Percentiles rank a stretch among this genome's conserved stretches.
Conservation (phyloP, 352 stramenopile genomes). For the Globisporangium acanthophoron region DNA sequence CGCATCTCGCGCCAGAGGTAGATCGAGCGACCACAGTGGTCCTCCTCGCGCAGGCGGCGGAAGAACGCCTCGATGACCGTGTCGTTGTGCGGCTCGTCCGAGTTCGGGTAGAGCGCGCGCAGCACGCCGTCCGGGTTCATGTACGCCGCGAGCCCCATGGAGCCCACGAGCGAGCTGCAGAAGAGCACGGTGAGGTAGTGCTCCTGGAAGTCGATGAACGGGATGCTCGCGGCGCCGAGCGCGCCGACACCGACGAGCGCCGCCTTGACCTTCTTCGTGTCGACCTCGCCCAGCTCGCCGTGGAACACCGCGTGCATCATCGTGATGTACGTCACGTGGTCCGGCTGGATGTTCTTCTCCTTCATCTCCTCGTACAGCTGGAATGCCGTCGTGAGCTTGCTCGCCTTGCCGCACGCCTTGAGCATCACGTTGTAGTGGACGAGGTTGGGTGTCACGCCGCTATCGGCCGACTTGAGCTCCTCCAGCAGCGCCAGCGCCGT, state of each 20-base stretch:
- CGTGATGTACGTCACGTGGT: slow-evolving; percentile 79
- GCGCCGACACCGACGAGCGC: slow-evolving; percentile 50
- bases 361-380: slow-evolving; percentile 87
- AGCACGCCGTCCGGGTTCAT: slow-evolving; percentile 82
- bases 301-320: slow-evolving; percentile 88
- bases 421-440: slow-evolving; percentile 83
- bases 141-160: slow-evolving; percentile 78
- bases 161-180: slow-evolving; percentile 64
- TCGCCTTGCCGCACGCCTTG: slow-evolving; percentile 71
- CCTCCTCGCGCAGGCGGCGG: slow-evolving; percentile 75
- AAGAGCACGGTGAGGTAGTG: slow-evolving; percentile 74
- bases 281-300: slow-evolving; percentile 58
- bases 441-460: slow-evolving; percentile 27
- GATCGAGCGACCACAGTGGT: slow-evolving; percentile 77
- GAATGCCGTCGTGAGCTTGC: slow-evolving; percentile 63
- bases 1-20: slow-evolving; percentile 86
- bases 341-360: slow-evolving; percentile 51
- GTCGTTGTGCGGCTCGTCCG: slow-evolving; percentile 59
- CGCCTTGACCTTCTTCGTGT: slow-evolving; percentile 63
- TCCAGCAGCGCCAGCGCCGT: slow-evolving; percentile 44
- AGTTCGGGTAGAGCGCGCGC: slow-evolving; percentile 74
- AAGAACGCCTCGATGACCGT: slow-evolving; percentile 79
- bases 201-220: slow-evolving; percentile 70
- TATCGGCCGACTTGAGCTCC: slow-evolving; percentile 33
- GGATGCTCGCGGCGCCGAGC: slow-evolving; percentile 50